Base-by-base conservation (phyloP, 805 yeast species). In the Teunomyces cretensis region DNA sequence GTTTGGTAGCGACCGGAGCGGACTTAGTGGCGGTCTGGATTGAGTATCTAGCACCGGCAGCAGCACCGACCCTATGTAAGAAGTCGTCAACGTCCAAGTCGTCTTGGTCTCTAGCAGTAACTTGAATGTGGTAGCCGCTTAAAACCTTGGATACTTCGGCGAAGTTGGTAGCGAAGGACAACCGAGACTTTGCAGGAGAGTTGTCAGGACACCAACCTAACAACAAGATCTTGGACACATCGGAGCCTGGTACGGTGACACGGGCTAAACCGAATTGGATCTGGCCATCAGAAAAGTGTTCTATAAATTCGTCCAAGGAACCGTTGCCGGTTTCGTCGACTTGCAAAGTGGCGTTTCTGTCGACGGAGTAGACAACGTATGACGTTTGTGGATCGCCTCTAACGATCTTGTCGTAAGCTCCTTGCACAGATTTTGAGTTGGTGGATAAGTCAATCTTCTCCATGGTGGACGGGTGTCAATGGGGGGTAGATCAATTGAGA, bases 181-280 rank as follows among this genome's bases (percentile, higher is more conserved):
- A 78, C 56, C 89, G 79, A 22, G 84, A 74, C 60, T 83, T 86
- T 74, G 75, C 51, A 42, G 97, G 96, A 16, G 96, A 91, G 45
- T 92, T 88, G 65, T 94, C 98, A 6, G 99, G 99, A 69, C 96
- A 88, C 97, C 97, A 92, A 42, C 97, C 98, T 31, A 94, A 75
- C 39, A 94, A 72, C 27, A 92, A 78, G 52, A 88, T 74, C 72
- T 94, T 94, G 58, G 80, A 79, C 30, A 94, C 91, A 55, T 87
- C 94, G 3, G 96, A 86, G n/a, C 94, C 95, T 45, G 92, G 92
- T 45, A 92, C 96, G 46, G 83, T 81, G 39, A 92, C 88, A 44
- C 96, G 80, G 33, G 88, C 86, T 47, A 94, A 75, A 33, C 98
- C 99, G 58, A 84, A 94, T 70, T 91, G 96, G 48, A 91, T 88